Percentiles rank a stretch among this genome's conserved stretches.
Conservation (phyloP, 208 protist genomes). For the Acanthamoeba healyi region DNA sequence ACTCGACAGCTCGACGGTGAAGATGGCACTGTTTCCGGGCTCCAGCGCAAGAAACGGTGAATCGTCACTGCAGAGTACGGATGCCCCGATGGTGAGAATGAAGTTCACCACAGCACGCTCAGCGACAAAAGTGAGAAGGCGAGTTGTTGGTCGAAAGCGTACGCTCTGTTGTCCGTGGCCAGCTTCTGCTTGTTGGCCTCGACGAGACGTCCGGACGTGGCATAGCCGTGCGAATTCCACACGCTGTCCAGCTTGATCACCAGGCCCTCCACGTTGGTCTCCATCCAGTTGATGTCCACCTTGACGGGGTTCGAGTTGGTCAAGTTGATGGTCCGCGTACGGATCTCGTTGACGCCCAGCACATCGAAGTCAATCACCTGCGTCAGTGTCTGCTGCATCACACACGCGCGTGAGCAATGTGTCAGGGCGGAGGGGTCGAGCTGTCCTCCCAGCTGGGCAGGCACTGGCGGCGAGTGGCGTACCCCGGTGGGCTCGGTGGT, state of each 20-base stretch:
- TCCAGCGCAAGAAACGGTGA: slow-evolving; percentile 64
- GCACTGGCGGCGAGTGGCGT: background rate
- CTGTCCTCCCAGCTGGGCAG: background rate
- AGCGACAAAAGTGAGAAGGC: too few species aligned
- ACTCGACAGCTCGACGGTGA: slow-evolving; percentile 59
- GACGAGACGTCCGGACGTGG: slow-evolving; percentile 11
- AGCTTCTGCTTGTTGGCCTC: slow-evolving; percentile 35
- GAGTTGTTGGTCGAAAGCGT: background rate
- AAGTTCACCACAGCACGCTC: too few species aligned
- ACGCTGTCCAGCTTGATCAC: slow-evolving; percentile 70
- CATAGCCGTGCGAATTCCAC: slow-evolving; percentile 68
- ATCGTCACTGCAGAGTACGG: background rate
- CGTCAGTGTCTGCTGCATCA: slow-evolving; percentile 13
- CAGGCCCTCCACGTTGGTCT: slow-evolving; percentile 42
- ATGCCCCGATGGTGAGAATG: background rate
- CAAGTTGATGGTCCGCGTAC: slow-evolving; percentile 66
- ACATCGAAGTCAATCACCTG: slow-evolving; percentile 69
- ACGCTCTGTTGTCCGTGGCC: background rate
- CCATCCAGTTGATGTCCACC: slow-evolving; percentile 48
- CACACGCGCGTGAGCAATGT: too few species aligned
- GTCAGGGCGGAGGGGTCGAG: background rate
- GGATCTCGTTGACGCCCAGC: slow-evolving; percentile 75
- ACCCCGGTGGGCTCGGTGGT: slow-evolving; percentile 12
- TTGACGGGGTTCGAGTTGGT: slow-evolving; percentile 66
- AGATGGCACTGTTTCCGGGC: slow-evolving; percentile 70